Percentiles rank a stretch among this genome's conserved stretches.
These are phyloP conservation scores for Hanseniaspora guilliermondii DNA, from an alignment of 805 yeast genomes.

Conservation along the genomic window DNA sequence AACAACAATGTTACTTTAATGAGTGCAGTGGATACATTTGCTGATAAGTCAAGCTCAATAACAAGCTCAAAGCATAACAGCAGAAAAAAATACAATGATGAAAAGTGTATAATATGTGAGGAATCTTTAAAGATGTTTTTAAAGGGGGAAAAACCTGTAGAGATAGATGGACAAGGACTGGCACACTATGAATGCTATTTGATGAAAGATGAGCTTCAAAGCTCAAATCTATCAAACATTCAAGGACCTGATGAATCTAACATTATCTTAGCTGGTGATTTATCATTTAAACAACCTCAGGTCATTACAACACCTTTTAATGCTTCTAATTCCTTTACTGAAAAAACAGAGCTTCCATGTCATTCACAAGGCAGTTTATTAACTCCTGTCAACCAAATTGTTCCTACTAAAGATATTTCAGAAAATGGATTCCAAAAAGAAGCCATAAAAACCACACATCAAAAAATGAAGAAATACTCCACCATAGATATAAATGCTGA, in stretches of 20 bases:
- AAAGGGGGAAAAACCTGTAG: constrained; percentile 33
- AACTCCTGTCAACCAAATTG: constrained; percentile 12
- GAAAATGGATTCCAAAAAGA: constrained; percentile 2
- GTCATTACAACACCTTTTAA: background rate
- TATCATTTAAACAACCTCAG: background rate
- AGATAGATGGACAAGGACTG: constrained; percentile 33
- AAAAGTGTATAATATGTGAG: constrained; percentile 34
- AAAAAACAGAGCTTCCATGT: constrained; percentile 22
- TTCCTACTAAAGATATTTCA: constrained; percentile 6
- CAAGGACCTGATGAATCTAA: constrained; percentile 17
- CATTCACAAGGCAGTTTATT: constrained; percentile 13
- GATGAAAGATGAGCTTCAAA: constrained; percentile 19
- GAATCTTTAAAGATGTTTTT: constrained; percentile 32
- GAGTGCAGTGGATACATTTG: background rate
- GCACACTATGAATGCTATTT: constrained; percentile 35
- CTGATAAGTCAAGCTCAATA: background rate
- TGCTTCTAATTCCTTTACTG: constrained; percentile 20
- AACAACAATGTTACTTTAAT: background rate
- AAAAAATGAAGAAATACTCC: background rate
- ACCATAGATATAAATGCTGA: background rate
- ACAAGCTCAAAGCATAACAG: background rate
- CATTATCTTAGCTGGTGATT: constrained; percentile 22
- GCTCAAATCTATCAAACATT: background rate
- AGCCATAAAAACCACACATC: background rate
- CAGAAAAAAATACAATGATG: constrained; percentile 22